These are phyloP conservation scores for Phlebopus sp. DNA, from an alignment of 1,284 basidiomycete genomes.

Conservation along the genomic window DNA sequence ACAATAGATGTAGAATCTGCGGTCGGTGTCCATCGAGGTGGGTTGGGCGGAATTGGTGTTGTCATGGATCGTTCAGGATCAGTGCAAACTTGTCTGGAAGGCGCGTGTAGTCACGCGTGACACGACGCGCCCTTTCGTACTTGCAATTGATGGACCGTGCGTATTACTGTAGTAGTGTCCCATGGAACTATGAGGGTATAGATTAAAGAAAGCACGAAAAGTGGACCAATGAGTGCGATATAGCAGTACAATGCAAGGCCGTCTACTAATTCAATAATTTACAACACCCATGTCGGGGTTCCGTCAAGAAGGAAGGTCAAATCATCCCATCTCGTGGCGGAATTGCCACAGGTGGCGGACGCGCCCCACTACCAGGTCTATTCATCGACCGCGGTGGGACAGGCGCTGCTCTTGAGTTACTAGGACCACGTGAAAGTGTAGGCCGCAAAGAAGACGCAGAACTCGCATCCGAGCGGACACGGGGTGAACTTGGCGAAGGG, in stretches of 20 bases:
- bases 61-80: constrained; percentile 16
- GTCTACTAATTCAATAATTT: not conserved
- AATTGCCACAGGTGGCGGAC: constrained; percentile 47
- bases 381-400: constrained; percentile 59
- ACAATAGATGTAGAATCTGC: constrained; percentile 59
- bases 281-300: not conserved
- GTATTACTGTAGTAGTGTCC: too few species aligned
- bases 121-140: constrained; percentile 14
- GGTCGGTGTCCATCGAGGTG: constrained; percentile 64
- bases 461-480: constrained; percentile 14
- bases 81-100: not conserved
- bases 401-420: constrained; percentile 39
- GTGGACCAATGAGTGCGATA: too few species aligned
- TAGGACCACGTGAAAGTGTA: constrained; percentile 28
- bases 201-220: too few species aligned
- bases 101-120: constrained; percentile 24
- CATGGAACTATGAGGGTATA: too few species aligned
- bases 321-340: constrained; percentile 58
- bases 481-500: constrained; percentile 14
- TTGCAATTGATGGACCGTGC: too few species aligned
- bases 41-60: constrained; percentile 44
- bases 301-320: constrained; percentile 21
- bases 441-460: constrained; percentile 24
- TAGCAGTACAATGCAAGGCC: not conserved
- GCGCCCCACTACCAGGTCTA: constrained; percentile 52